Conservation (phyloP, 208 protist species). For the Wallacemonas collosoma region DNA sequence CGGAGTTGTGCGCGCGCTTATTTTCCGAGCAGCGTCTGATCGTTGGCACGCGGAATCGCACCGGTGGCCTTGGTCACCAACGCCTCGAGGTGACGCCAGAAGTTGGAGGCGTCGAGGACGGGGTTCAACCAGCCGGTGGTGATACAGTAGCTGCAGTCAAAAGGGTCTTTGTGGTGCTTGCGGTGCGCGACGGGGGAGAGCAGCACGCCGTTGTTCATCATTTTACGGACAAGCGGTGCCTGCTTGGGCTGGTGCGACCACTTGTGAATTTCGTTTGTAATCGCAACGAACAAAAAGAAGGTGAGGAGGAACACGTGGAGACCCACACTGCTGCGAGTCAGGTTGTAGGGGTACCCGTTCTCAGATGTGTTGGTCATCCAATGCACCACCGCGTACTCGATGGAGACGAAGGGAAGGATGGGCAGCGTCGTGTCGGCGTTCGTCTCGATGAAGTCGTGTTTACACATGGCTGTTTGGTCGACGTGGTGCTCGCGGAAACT, state of each 20-base stretch:
- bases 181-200: constrained; percentile 86
- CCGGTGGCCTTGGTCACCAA: constrained; percentile 84
- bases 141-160: constrained; percentile 95
- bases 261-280: constrained; percentile 96
- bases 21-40: constrained; percentile 79
- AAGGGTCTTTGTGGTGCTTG: constrained; percentile 90
- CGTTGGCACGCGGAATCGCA: constrained; percentile 79
- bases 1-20: constrained; percentile 23
- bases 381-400: constrained; percentile 52
- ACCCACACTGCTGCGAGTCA: constrained; percentile 62
- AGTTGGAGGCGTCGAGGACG: constrained; percentile 82
- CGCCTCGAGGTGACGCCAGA: constrained; percentile 87
- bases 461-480: constrained; percentile 88
- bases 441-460: constrained; percentile 95
- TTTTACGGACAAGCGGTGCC: constrained; percentile 47
- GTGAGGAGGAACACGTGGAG: constrained; percentile 71
- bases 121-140: constrained; percentile 95
- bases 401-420: constrained; percentile 70
- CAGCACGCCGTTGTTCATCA: constrained; percentile 80
- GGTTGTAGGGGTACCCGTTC: constrained; percentile 60
- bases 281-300: constrained; percentile 77
- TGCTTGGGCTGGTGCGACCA: constrained; percentile 89
- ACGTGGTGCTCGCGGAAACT: constrained; percentile 96
- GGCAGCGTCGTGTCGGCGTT: constrained; percentile 94
- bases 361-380: constrained; percentile 28